Conservation (phyloP, 2,329 filamentous ascomycete species). For the Lecanosticta acicola region DNA sequence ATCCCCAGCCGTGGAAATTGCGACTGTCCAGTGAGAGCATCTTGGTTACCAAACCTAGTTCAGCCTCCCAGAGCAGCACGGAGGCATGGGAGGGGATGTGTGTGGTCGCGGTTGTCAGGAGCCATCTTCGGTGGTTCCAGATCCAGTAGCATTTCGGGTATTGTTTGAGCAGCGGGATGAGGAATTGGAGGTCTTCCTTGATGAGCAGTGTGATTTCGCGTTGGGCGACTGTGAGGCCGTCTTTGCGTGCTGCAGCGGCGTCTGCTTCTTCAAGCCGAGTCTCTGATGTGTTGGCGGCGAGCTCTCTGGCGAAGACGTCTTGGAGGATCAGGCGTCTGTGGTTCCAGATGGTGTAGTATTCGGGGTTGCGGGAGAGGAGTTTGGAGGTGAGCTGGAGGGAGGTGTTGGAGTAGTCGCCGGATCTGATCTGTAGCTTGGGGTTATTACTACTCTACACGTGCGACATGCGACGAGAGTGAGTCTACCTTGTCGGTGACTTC, state of each 20-base stretch:
- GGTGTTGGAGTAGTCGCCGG: slow-evolving; percentile 47
- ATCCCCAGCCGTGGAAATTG: slow-evolving; percentile 97
- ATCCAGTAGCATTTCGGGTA: slow-evolving; percentile 99
- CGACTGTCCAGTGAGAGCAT: slow-evolving; percentile 82
- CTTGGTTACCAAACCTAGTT: slow-evolving; percentile 75
- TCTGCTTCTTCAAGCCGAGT: slow-evolving; percentile 15
- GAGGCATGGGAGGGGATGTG: slow-evolving; percentile 55
- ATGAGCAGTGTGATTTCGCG: slow-evolving; percentile 51
- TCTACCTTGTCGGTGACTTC: slow-evolving; percentile 60
- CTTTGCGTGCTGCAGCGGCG: slow-evolving; percentile 23
- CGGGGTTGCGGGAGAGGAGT: slow-evolving; percentile 70
- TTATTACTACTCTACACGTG: neutral
- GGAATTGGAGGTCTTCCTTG: slow-evolving; percentile 69
- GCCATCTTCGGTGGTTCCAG: slow-evolving; percentile 92
- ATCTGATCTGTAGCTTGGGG: slow-evolving; percentile 33
- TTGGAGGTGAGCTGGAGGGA: slow-evolving; percentile 65
- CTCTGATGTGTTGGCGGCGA: slow-evolving; percentile 35
- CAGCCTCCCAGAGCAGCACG: slow-evolving; percentile 70
- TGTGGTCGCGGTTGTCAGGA: slow-evolving; percentile 64
- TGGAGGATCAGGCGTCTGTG: slow-evolving; percentile 68
- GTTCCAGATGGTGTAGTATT: slow-evolving; percentile 92
- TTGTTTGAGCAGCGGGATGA: slow-evolving; percentile 74
- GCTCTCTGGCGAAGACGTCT: slow-evolving; percentile 50
- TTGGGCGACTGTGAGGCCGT: slow-evolving; percentile 28
- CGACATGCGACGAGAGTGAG: neutral